Base-by-base conservation (phyloP, 306 rosid genomes). In the Acmispon strigosus region DNA sequence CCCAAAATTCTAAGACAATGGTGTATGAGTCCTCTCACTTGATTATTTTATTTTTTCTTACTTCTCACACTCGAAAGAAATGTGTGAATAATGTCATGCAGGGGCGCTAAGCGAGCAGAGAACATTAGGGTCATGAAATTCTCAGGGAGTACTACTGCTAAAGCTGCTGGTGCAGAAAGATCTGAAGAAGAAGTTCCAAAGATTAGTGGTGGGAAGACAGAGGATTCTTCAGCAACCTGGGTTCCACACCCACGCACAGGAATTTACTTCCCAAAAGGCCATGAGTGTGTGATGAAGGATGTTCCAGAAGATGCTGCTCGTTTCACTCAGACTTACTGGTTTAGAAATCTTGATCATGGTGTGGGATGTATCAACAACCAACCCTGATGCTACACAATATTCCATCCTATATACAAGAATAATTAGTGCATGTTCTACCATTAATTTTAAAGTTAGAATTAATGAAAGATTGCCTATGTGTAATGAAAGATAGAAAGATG, bases 251-350 rank as follows among this genome's bases (percentile, higher is more conserved):
- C 85, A 2, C 84, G 83, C 15, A 87, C 93, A 4, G 93, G 93
- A 19, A 85, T 91, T 62, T 91, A 87, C 64, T 78, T 80, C 18
- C 97, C 97, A 2, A 60, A 73, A 72, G 97, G 97, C 13, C 93
- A 84, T 61, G 97, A 91, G 17, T 11, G 80, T 81, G 89, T 89
- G 24, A 80, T 91, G 83, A 81, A 84, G 3, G 96, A 84, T 67
- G 84, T 91, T 34, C 91, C 96, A 2, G 78, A 62, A 6, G 72
- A 59, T 68, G 88, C 93, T 11, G 87, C 93, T 39, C 80, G 75
- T 10, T 80, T 86, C 49, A 50, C 37, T 66, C 67, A 55, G 4
- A 66, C 80, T 44, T 82, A 18, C 55, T 91, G 97, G 97, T 82
- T 86, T 22, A 69, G 97, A 66, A 81, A 83, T 22, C 72, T 70